phyloP scores from a whole-genome alignment of 345 rosid species.

The Populus nigra region DNA sequence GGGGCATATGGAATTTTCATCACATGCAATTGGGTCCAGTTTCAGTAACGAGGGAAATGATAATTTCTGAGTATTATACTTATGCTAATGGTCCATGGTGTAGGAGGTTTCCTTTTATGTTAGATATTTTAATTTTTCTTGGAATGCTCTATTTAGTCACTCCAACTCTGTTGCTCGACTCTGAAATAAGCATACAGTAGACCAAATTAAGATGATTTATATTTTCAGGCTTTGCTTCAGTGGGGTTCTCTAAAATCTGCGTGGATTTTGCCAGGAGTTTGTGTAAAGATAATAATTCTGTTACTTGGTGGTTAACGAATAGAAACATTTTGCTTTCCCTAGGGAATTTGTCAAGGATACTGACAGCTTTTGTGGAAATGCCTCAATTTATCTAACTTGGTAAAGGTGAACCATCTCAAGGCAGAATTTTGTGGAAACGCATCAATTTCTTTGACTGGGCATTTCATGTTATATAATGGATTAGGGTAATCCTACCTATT shows the following conservation, averaged over 20 bases:
- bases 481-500: not conserved
- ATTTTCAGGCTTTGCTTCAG: not conserved
- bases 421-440: not conserved
- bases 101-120: not conserved
- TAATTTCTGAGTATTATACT: not conserved
- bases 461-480: not conserved
- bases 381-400: not conserved
- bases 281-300: not conserved
- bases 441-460: not conserved
- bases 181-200: not conserved
- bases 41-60: not conserved
- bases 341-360: not conserved
- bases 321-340: not conserved
- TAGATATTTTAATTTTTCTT: not conserved
- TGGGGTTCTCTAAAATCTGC: not conserved
- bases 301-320: not conserved
- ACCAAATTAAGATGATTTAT: not conserved
- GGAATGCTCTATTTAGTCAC: not conserved
- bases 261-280: not conserved
- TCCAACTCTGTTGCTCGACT: not conserved
- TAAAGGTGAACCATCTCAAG: not conserved
- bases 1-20: not conserved
- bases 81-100: not conserved
- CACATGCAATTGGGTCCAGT: not conserved
- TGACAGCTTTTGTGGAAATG: not conserved